These are phyloP conservation scores for Areca catechu DNA, from an alignment of 176 grass and related monocot genomes.

Conservation along the genomic window DNA sequence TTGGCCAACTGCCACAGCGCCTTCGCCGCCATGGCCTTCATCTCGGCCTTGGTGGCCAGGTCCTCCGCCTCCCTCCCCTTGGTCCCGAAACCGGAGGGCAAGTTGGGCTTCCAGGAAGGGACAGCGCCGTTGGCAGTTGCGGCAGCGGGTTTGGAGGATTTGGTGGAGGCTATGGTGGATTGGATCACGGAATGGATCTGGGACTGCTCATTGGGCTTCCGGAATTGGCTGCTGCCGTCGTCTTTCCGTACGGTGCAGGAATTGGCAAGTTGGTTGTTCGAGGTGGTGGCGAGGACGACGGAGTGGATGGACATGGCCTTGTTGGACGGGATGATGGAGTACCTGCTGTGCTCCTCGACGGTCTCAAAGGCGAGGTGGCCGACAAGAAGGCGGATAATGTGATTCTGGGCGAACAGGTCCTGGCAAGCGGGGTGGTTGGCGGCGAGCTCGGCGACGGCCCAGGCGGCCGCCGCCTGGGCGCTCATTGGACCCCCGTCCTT, in stretches of 20 bases:
- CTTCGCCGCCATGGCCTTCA: constrained; percentile 12
- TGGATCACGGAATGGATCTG: constrained; percentile 3
- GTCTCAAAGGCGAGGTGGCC: constrained; percentile 9
- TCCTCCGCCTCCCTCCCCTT: constrained; percentile 2
- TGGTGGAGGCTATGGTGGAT: constrained; percentile 9
- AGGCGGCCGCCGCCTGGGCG: not conserved
- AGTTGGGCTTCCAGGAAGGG: too few species aligned
- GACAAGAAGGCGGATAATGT: constrained; percentile 5
- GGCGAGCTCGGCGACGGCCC: constrained; percentile 12
- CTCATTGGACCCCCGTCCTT: constrained; percentile 5
- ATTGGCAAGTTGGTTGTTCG: not conserved
- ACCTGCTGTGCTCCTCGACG: constrained; percentile 6
- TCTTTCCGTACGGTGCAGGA: not conserved
- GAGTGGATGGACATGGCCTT: constrained; percentile 6
- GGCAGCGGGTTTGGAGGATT: not conserved
- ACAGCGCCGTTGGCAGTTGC: not conserved
- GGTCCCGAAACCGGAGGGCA: not conserved
- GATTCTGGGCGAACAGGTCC: constrained; percentile 1
- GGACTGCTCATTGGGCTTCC: not conserved
- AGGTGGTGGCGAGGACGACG: not conserved
- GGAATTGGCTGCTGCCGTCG: not conserved
- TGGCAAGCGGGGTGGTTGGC: not conserved
- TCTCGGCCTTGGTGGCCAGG: not conserved
- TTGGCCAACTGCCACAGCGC: constrained; percentile 8
- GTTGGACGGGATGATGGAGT: not conserved